These are phyloP conservation scores for Penicillium vulpinum DNA, from an alignment of 2,329 filamentous ascomycete genomes.

Conservation along the genomic window DNA sequence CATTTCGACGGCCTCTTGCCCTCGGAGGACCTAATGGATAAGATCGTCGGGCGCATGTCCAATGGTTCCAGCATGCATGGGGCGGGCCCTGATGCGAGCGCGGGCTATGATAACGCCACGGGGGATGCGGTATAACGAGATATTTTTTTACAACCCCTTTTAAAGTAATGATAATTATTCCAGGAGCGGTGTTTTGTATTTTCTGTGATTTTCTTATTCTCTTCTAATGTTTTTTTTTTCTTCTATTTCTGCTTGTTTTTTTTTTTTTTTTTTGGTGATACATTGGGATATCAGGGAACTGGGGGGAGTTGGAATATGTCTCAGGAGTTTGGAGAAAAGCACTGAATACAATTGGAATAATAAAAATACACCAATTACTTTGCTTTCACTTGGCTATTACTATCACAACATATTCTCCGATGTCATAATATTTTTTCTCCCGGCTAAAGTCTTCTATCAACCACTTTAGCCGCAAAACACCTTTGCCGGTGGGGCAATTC, in stretches of 20 bases:
- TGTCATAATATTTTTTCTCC: not conserved
- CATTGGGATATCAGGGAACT: not conserved
- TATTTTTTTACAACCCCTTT: not conserved
- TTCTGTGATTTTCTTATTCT: slow-evolving; percentile 11
- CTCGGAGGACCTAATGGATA: slow-evolving; percentile 40
- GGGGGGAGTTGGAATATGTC: not conserved
- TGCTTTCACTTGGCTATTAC: not conserved
- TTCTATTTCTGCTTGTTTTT: slow-evolving; percentile 1
- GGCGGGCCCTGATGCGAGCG: slow-evolving; percentile 33
- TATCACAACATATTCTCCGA: not conserved
- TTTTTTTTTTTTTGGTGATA: not conserved
- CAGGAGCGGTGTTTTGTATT: slow-evolving; percentile 14
- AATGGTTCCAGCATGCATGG: slow-evolving; percentile 36
- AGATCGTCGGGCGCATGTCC: slow-evolving; percentile 38
- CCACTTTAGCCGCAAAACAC: slow-evolving; percentile 13
- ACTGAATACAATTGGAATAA: not conserved
- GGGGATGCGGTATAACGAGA: slow-evolving; percentile 34
- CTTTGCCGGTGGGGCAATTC: slow-evolving; percentile 9
- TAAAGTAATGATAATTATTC: slow-evolving; percentile 33
- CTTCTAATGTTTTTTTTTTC: slow-evolving; percentile 5
- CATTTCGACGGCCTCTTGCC: slow-evolving; percentile 36
- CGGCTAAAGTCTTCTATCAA: not conserved
- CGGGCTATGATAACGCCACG: slow-evolving; percentile 33
- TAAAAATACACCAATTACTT: not conserved
- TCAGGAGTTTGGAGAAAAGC: not conserved